Evolutionary conservation across 2,329 filamentous ascomycete genomes (phyloP).

Genomic region (Pseudopyrenochaeta lycopersici): DNA sequence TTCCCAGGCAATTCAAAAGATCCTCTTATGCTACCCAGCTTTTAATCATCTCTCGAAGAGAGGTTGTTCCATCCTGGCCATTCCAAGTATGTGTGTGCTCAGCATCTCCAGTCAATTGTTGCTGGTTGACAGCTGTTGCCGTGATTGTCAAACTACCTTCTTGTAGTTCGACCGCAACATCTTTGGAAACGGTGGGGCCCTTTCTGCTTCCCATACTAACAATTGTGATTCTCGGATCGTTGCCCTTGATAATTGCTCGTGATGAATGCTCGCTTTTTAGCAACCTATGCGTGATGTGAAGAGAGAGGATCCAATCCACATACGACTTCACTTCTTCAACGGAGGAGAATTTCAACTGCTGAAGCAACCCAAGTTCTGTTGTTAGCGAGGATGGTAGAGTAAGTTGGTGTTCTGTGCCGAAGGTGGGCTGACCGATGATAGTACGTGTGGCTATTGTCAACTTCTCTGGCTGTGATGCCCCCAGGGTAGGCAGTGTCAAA

Average conservation of each 20-base stretch:
- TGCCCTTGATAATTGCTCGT: constrained; percentile 24
- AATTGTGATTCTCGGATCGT: constrained; percentile 36
- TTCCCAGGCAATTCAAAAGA: not conserved
- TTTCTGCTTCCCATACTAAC: constrained; percentile 31
- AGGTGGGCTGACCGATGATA: constrained; percentile 42
- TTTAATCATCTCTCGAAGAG: constrained; percentile 36
- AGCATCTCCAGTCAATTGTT: constrained; percentile 12
- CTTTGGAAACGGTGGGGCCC: constrained; percentile 18
- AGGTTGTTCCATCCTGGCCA: constrained; percentile 14
- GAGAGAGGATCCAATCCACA: constrained; percentile 43
- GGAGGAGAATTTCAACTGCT: constrained; percentile 39
- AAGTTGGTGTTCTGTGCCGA: constrained; percentile 46
- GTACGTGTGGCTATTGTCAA: constrained; percentile 43
- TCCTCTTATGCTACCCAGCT: constrained; percentile 29
- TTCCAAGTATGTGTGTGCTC: constrained; percentile 36
- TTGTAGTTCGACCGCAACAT: constrained; percentile 30
- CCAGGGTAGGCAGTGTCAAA: constrained; percentile 34
- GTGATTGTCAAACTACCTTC: constrained; percentile 26
- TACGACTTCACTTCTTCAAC: constrained; percentile 41
- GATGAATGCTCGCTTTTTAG: constrained; percentile 34
- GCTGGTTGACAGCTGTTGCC: constrained; percentile 7
- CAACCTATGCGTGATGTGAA: constrained; percentile 41
- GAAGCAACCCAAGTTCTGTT: constrained; percentile 37
- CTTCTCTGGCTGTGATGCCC: constrained; percentile 26
- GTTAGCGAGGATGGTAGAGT: constrained; percentile 40